Evolutionary conservation across 2,329 filamentous ascomycete species (phyloP).

Genomic region (Talaromyces islandicus): DNA sequence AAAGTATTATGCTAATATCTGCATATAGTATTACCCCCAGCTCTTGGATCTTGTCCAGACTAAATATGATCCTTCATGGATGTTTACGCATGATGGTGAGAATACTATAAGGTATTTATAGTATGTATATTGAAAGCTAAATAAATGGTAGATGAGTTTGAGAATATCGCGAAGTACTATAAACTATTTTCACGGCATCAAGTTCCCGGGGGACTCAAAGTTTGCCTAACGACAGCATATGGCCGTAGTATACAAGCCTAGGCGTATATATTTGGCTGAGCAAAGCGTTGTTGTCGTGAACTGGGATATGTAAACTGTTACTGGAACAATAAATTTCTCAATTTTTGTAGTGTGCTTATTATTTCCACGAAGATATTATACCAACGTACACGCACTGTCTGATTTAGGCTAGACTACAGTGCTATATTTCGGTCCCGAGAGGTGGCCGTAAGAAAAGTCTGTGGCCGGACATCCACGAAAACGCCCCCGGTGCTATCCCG

Average conservation of each 20-base stretch:
- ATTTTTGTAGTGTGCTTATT: background rate
- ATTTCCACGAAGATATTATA: background rate
- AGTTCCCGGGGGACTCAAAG: slow-evolving; percentile 25
- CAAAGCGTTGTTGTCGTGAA: background rate
- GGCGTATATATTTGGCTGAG: background rate
- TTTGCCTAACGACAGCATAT: slow-evolving; percentile 22
- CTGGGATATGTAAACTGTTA: background rate
- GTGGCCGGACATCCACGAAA: background rate
- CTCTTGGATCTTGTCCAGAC: slow-evolving; percentile 22
- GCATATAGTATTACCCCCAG: slow-evolving; percentile 23
- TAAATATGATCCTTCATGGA: slow-evolving; percentile 24
- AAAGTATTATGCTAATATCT: background rate
- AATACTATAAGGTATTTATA: background rate
- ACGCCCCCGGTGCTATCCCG: background rate
- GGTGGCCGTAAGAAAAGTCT: background rate
- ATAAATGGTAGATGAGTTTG: slow-evolving; percentile 20
- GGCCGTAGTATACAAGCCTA: slow-evolving; percentile 14
- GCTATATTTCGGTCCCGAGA: background rate
- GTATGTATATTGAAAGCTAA: background rate
- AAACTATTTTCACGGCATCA: slow-evolving; percentile 18
- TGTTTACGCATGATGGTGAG: slow-evolving; percentile 22
- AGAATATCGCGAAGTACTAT: slow-evolving; percentile 23
- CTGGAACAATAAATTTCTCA: background rate
- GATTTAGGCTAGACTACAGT: background rate
- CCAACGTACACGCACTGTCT: background rate